Evolutionary conservation across 495 filamentous ascomycete species (phyloP).

Genomic region (Physcia stellaris): DNA sequence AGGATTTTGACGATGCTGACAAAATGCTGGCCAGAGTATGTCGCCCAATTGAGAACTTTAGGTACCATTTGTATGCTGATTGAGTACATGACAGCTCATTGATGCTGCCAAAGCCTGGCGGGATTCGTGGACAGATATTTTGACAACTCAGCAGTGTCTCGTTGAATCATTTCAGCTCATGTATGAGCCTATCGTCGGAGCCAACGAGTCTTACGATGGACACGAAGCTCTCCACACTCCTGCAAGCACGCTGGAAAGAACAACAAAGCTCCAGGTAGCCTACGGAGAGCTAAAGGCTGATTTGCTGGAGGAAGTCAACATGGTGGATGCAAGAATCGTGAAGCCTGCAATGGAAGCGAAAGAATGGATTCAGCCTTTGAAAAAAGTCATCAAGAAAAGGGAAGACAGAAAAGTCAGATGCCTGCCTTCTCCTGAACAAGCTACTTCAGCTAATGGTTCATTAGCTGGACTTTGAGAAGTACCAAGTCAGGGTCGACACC

Average conservation of each 20-base stretch:
- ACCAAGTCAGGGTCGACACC: slow-evolving; percentile 58
- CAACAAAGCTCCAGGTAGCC: slow-evolving; percentile 49
- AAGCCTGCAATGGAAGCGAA: slow-evolving; percentile 60
- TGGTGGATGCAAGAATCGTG: slow-evolving; percentile 61
- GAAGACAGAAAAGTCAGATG: slow-evolving; percentile 66
- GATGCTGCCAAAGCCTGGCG: slow-evolving; percentile 72
- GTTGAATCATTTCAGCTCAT: slow-evolving; percentile 60
- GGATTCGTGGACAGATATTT: slow-evolving; percentile 69
- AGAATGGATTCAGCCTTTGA: slow-evolving; percentile 57
- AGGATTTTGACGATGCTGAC: slow-evolving; percentile 77
- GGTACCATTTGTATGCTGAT: neutral
- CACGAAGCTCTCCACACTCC: slow-evolving; percentile 48
- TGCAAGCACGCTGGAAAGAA: slow-evolving; percentile 46
- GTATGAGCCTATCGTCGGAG: slow-evolving; percentile 70
- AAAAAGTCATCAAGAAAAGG: slow-evolving; percentile 85
- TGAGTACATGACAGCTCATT: slow-evolving; percentile 50
- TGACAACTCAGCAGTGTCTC: slow-evolving; percentile 55
- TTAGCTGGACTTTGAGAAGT: slow-evolving; percentile 70
- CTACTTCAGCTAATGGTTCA: slow-evolving; percentile 13
- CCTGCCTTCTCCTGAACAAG: neutral
- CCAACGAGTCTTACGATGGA: slow-evolving; percentile 35
- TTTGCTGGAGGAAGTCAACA: slow-evolving; percentile 55
- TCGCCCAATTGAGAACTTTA: neutral
- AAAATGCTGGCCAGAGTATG: slow-evolving; percentile 57
- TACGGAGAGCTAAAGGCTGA: slow-evolving; percentile 68